A percentile compares a stretch with the other conserved stretches of the same genome.
Conservation (phyloP, 108 stramenopile genomes). For the Pinguiococcus pyrenoidosus region DNA sequence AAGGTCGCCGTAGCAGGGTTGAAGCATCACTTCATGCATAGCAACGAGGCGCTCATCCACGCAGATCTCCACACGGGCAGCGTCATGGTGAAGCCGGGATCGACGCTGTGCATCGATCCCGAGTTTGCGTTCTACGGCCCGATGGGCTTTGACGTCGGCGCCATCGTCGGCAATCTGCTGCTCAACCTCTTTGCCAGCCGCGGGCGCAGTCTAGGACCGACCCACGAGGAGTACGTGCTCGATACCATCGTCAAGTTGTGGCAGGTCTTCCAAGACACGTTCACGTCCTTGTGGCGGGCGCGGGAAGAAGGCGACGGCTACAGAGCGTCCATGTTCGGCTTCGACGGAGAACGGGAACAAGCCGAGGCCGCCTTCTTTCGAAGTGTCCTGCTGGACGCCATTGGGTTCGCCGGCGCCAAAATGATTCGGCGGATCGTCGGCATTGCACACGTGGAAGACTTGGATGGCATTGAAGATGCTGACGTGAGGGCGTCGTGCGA, state of each 20-base stretch:
- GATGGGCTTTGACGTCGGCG: conserved; percentile 46
- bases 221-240: conserved; percentile 37
- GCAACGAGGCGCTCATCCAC: conserved; percentile 32
- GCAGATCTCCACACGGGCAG: conserved; percentile 43
- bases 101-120: conserved; percentile 43
- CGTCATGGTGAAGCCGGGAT: conserved; percentile 34
- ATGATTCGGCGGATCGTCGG: conserved; percentile 46
- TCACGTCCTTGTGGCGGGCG: conserved; percentile 29
- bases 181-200: conserved; percentile 32
- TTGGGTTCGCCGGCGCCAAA: conserved; percentile 40
- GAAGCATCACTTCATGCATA: conserved; percentile 33
- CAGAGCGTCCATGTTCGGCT: conserved; percentile 7
- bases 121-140: conserved; percentile 52
- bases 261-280: conserved; percentile 10
- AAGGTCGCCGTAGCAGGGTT: conserved; percentile 23
- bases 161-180: conserved; percentile 33
- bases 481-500: conserved; percentile 33
- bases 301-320: conserved; percentile 25
- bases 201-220: conserved; percentile 17
- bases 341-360: background rate
- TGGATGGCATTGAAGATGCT: conserved; percentile 36
- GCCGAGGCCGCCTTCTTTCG: conserved; percentile 22
- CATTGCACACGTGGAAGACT: conserved; percentile 44
- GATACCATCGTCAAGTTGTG: conserved; percentile 16
- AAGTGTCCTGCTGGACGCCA: conserved; percentile 30